These are phyloP conservation scores for Auxenochlorella pyrenoidosa DNA, from an alignment of 139 green algal species.

Conservation along the genomic window DNA sequence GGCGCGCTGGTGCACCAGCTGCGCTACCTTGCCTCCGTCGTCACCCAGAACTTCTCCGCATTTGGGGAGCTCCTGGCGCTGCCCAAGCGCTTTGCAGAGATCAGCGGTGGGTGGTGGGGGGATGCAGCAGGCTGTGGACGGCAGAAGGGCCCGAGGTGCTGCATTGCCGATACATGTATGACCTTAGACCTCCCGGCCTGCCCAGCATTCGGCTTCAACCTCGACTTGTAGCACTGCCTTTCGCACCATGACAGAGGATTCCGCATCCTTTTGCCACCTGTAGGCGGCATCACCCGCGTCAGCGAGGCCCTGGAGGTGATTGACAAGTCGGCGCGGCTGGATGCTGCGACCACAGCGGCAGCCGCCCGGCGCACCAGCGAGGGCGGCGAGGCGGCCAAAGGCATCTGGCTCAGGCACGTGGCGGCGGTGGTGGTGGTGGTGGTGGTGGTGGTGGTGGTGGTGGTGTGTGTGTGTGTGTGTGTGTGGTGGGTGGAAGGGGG, in stretches of 20 bases:
- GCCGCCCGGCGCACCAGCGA: neutral
- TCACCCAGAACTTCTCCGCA: constrained; percentile 77
- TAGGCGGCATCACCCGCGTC: constrained; percentile 35
- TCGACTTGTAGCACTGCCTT: neutral
- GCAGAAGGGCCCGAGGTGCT: neutral
- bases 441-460: too few species aligned
- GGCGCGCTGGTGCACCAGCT: constrained; percentile 76
- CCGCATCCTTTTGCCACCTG: too few species aligned
- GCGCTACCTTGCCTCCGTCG: constrained; percentile 80
- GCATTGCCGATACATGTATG: neutral
- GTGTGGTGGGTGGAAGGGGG: neutral
- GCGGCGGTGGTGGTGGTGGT: too few species aligned
- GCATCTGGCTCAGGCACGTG: constrained; percentile 34
- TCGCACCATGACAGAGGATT: neutral
- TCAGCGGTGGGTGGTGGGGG: constrained; percentile 56
- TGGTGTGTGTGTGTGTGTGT: too few species aligned
- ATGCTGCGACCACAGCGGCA: constrained; percentile 10
- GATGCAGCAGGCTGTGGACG: too few species aligned
- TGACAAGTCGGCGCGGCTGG: constrained; percentile 49
- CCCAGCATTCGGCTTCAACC: neutral
- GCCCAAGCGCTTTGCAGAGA: constrained; percentile 76
- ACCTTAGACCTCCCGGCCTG: neutral
- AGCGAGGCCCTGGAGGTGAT: constrained; percentile 64
- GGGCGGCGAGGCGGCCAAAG: neutral
- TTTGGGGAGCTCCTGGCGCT: constrained; percentile 82